Base-by-base conservation (phyloP, 148 eudicot genomes). In the Silene latifolia region DNA sequence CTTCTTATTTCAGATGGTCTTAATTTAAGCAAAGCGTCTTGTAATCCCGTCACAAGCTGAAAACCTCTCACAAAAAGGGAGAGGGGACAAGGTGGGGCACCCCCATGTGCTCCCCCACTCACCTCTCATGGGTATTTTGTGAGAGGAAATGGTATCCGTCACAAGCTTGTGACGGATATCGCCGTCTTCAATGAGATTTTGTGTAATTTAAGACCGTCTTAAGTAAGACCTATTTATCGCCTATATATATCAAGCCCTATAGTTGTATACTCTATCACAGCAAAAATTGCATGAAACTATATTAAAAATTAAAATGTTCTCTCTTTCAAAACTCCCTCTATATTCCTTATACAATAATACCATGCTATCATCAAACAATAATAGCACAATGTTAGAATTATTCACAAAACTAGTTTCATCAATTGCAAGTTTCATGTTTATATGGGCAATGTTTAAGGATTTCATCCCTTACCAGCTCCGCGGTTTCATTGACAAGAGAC, bases 381-480 rank as follows among this genome's bases (percentile, higher is more conserved):
- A 73, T 67, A 71, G 53, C 25, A 67, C 66, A 9, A 76, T 73
- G 82, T 62, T 63, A 3, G 83, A 80, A 39, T 42, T 75, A 29
- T 82, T 82, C 81, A 20, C 85, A 18, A 59, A 75, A n/a, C 60
- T 85, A 14, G 83, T 81, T n/a, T 85, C 90, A 9, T 60, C 82
- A 13, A 21, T 87, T 32, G 82, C 83, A 14, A 88, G 87, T 64
- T 63, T 85, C 72, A 78, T 88, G 82, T 86, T 88, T 8, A 24
- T 83, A 46, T 85, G 80, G 83, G 80, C 89, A 10, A 88, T 86
- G 76, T 44, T 86, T 48, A 71, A 83, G 74, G 81, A 77, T 39
- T 84, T 81, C 75, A 81, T 84, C n/a, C 91, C 89, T 18, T 44
- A 57, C 0, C 81, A 80, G 74, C 83, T 85, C 15, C 73, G 77